Evolutionary conservation across 2,329 filamentous ascomycete genomes (phyloP), one percentile per base, ranked within the genome.

Genomic region (Thielaviopsis punctulata): DNA sequence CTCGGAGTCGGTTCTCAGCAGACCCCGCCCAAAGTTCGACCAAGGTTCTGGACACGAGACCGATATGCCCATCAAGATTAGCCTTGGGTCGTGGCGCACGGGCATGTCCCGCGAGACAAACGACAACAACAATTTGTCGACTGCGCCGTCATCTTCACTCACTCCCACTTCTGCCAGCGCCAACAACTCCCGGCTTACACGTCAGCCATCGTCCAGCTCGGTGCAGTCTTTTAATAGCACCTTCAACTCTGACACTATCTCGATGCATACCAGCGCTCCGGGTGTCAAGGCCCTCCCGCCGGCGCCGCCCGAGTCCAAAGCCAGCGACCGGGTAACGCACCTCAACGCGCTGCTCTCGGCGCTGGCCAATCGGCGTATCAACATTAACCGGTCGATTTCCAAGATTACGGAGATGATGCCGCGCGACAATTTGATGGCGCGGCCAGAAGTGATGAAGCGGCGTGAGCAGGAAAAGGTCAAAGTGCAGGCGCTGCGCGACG

Each of bases 361-460:
- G 48, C 73, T 92, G 7, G 69, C 71, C 1, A 79, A 84, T 60
- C 77, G 84, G 45, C 77, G 81, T 52, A 70, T 74, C 56, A 90
- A 89, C 65, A 77, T 90, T 60, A 75, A 77, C 61, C 79, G 73
- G 22, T 79, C 82, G 56, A 85, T 92, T 62, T 71, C 76, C 57
- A 84, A 90, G 63, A 80, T 90, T 71, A 86, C 80, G 54, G 79
- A 86, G 63, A 73, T 88, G 54, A 84, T 88, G 71, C 83, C 84
- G 41, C 79, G 74, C 33, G 81, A 85, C 62, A 78, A 75, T 56
- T 70, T 86, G 39, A 69, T 84, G 61, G 76, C 79, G 25, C 82
- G 80, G 59, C 73, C 79, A 8, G 76, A 83, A 48, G 80, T 85
- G 30, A 58, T 74, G 47, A 66, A 65, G 45, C 75, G 72, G 62